phyloP scores from a whole-genome alignment of 2,329 filamentous ascomycete species.

The Aotearoamyces nothofagi region DNA sequence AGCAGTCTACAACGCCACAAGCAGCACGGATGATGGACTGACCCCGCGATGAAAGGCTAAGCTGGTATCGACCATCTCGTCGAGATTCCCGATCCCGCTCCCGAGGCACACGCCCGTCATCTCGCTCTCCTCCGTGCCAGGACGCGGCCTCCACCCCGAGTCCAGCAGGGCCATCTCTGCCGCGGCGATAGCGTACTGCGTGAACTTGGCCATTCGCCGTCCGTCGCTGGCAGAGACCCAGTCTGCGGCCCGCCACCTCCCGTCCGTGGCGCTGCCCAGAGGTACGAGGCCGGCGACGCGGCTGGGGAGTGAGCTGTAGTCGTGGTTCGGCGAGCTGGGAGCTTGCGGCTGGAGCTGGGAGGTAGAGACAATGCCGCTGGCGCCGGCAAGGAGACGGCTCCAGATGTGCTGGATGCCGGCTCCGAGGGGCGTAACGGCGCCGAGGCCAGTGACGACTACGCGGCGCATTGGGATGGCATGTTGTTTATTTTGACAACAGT shows the following conservation, averaged over 20 bases:
- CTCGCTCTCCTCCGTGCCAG: slow-evolving; percentile 45
- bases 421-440: slow-evolving; percentile 70
- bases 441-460: slow-evolving; percentile 73
- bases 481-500: no score
- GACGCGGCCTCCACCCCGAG: slow-evolving; percentile 48
- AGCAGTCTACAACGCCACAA: background rate
- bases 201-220: slow-evolving; percentile 78
- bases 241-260: slow-evolving; percentile 34
- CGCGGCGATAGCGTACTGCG: slow-evolving; percentile 82
- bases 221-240: slow-evolving; percentile 39
- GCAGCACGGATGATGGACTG: slow-evolving; percentile 7
- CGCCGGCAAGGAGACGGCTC: slow-evolving; percentile 62
- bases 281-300: slow-evolving; percentile 78
- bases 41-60: slow-evolving; percentile 61
- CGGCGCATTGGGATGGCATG: slow-evolving; percentile 31
- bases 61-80: slow-evolving; percentile 77
- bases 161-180: slow-evolving; percentile 75
- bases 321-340: slow-evolving; percentile 2
- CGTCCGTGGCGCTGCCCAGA: slow-evolving; percentile 26
- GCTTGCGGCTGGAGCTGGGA: slow-evolving; percentile 29
- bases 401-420: slow-evolving; percentile 67
- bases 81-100: slow-evolving; percentile 87
- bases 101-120: slow-evolving; percentile 82
- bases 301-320: slow-evolving; percentile 63
- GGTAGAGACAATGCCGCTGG: slow-evolving; percentile 69